Percentiles rank a stretch among this genome's conserved stretches.
Evolutionary conservation across 164 flowering plant species (phyloP).

Genomic region (Berberis thunbergii): DNA sequence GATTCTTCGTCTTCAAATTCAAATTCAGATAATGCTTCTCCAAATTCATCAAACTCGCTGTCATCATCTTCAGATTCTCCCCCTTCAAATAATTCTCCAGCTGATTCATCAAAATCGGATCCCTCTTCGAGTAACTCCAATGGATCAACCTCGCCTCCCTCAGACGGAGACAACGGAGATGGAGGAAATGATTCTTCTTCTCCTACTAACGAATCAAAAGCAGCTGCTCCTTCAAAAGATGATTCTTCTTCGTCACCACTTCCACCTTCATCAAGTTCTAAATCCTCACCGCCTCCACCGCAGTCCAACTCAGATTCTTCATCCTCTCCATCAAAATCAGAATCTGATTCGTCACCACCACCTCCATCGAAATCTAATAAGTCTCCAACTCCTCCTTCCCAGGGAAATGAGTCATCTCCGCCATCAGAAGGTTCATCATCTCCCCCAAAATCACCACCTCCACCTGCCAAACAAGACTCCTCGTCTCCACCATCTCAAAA

Average conservation of each 20-base stretch:
- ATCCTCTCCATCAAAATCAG: background rate
- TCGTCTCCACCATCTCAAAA: constrained; percentile 11
- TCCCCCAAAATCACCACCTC: background rate
- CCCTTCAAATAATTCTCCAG: background rate
- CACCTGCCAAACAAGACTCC: background rate
- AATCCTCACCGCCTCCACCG: background rate
- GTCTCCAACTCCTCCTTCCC: background rate
- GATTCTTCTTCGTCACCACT: constrained; percentile 8
- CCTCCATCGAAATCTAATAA: constrained; percentile 5
- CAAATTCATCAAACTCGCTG: background rate
- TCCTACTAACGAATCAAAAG: background rate
- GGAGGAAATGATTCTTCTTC: background rate
- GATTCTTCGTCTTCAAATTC: constrained; percentile 5
- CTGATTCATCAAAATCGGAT: background rate
- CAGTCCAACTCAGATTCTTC: constrained; percentile 6
- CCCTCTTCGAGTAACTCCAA: background rate
- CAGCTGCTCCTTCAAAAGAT: background rate
- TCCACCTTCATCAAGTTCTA: constrained; percentile 2
- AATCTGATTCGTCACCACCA: constrained; percentile 2
- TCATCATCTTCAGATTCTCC: background rate
- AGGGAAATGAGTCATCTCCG: too few relatives aligned
- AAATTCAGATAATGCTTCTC: background rate
- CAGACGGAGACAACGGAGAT: background rate
- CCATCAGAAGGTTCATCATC: background rate
- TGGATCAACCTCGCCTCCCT: background rate